A percentile compares a stretch with the other conserved stretches of the same genome.
Evolutionary conservation across 2,329 filamentous ascomycete genomes (phyloP).

Genomic region (Davidsoniella virescens): DNA sequence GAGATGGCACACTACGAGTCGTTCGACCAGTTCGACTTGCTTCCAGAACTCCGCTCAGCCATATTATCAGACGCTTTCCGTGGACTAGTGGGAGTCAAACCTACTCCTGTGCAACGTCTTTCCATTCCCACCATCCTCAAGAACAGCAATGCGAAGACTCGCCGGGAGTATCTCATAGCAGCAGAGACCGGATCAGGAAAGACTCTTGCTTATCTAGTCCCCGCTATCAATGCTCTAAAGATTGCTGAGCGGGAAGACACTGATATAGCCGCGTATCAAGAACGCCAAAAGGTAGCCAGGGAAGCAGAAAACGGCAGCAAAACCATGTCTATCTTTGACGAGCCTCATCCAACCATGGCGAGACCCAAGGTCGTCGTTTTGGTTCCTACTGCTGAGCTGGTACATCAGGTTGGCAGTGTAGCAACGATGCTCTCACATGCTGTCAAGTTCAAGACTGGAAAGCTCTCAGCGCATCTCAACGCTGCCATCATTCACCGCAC

Average conservation of each 20-base stretch:
- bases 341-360: conserved; percentile 56
- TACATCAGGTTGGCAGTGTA: conserved; percentile 67
- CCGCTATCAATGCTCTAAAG: conserved; percentile 74
- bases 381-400: conserved; percentile 82
- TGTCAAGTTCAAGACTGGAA: conserved; percentile 71
- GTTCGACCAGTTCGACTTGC: conserved; percentile 66
- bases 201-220: conserved; percentile 81
- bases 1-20: conserved; percentile 51
- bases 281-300: conserved; percentile 37
- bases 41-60: conserved; percentile 55
- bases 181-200: conserved; percentile 97
- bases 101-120: conserved; percentile 78
- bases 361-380: conserved; percentile 73
- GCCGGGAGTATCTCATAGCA: conserved; percentile 58
- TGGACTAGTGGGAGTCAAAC: conserved; percentile 56
- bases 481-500: conserved; percentile 68
- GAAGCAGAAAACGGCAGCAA: conserved; percentile 36
- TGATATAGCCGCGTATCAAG: conserved; percentile 40
- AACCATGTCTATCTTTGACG: conserved; percentile 36
- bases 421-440: conserved; percentile 71
- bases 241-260: conserved; percentile 47
- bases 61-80: conserved; percentile 58
- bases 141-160: conserved; percentile 23
- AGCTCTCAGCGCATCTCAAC: conserved; percentile 63
- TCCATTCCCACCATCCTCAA: conserved; percentile 71